A percentile compares a stretch with the other conserved stretches of the same genome.
These are phyloP conservation scores for Mycena metata DNA, from an alignment of 768 basidiomycete genomes.

Conservation along the genomic window DNA sequence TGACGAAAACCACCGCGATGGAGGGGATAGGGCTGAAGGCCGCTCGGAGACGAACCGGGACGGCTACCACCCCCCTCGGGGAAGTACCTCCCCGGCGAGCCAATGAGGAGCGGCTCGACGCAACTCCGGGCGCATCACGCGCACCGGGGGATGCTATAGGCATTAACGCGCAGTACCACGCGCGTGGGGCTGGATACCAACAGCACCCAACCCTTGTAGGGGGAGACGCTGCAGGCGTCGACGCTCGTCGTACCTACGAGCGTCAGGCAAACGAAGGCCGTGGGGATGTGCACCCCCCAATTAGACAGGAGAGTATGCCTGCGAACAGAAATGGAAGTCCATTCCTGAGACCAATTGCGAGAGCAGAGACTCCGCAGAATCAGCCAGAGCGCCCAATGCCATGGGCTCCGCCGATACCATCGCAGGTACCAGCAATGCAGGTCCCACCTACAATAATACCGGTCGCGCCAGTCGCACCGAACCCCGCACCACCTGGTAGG, in stretches of 20 bases:
- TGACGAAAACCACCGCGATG: not conserved
- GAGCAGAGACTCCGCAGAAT: no score
- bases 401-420: no score
- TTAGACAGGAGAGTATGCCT: no score
- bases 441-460: no score
- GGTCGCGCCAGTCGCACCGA: no score
- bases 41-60: slow-evolving; percentile 18
- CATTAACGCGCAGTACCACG: not conserved
- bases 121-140: slow-evolving; percentile 4
- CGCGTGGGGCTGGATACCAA: not conserved
- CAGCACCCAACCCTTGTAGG: not conserved
- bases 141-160: slow-evolving; percentile 7
- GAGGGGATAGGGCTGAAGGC: no score
- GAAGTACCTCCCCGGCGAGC: slow-evolving; percentile 1
- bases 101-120: no score
- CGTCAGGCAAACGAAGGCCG: not conserved
- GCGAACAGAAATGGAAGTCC: not conserved
- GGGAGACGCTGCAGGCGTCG: no score
- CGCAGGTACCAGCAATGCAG: no score
- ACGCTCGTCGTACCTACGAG: not conserved
- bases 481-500: not conserved
- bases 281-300: not conserved
- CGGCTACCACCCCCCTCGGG: not conserved
- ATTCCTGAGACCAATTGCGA: no score
- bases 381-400: no score